Percentiles rank a stretch among this genome's conserved stretches.
Evolutionary conservation across 192 early-diverging fungal species (phyloP).

Genomic region (Podila horticola): DNA sequence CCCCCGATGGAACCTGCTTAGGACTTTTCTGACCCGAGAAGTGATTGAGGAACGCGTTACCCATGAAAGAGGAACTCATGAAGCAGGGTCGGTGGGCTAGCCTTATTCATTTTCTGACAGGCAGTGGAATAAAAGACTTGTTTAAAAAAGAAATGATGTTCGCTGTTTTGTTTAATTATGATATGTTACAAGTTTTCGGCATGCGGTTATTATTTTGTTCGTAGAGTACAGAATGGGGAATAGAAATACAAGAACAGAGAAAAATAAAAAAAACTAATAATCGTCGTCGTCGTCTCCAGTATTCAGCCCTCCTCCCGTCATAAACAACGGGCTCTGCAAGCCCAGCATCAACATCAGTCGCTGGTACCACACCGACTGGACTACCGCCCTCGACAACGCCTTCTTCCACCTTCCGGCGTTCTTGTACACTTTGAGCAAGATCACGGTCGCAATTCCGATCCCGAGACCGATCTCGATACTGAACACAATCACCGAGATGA

Average conservation of each 20-base stretch:
- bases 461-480: conserved; percentile 47
- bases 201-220: background rate
- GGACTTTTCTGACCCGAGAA: too few relatives aligned
- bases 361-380: conserved; percentile 35
- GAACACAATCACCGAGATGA: conserved; percentile 33
- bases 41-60: too few relatives aligned
- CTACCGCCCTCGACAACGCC: conserved; percentile 7
- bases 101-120: too few relatives aligned
- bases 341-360: conserved; percentile 39
- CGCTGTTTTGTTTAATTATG: too few relatives aligned
- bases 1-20: too few relatives aligned
- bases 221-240: background rate
- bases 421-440: conserved; percentile 36
- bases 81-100: too few relatives aligned
- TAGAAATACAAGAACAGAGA: background rate
- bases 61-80: too few relatives aligned
- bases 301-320: conserved; percentile 40
- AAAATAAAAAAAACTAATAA: conserved; percentile 18
- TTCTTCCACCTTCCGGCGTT: conserved; percentile 19
- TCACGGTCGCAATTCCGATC: conserved; percentile 28
- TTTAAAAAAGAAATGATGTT: too few relatives aligned
- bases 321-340: conserved; percentile 37
- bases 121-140: too few relatives aligned
- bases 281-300: conserved; percentile 42
- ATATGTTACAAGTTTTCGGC: too few relatives aligned